Base-by-base conservation (phyloP, 2,329 filamentous ascomycete species). In the Stagonosporopsis tanaceti region DNA sequence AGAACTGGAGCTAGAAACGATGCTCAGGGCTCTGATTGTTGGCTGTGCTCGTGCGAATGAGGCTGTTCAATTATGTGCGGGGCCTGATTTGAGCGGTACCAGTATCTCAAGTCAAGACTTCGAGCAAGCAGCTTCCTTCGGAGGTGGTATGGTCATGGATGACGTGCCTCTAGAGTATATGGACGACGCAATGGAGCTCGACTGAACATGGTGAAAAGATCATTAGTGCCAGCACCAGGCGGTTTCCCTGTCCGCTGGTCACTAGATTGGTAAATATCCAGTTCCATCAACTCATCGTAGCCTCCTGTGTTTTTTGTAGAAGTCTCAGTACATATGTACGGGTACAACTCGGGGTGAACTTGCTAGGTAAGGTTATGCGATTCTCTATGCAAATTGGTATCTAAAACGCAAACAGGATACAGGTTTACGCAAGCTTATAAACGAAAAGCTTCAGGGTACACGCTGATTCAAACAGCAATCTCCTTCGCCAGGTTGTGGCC, bases 1-100 rank as follows among this genome's bases (percentile, higher is more conserved):
- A 56, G 83, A 85, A 61, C 87, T 90, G 63, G 84, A 89, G 51
- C 76, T 91, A 11, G 81, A 85, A 24, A 78, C 77, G 51, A 89
- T 91, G 60, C 76, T 91, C 2, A 73, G 76, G 5, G 77, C 77
- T 6, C 81, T 91, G 9, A 80, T 91, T 48, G 65, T 62, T 0
- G 89, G 87, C 0, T 79, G 90, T 47, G 87, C 89, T 47, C 75
- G 79, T 27, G 88, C 84, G 0, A 87, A 85, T 59, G 57, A 39
- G 4, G 55, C 71, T 0, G 69, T 87, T 1, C 64, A 70, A 44
- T 53, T 38, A 22, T 53, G 62, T 50, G 25, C 37, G 14, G 41
- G 59, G 3, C 30, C 50, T 11, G 41, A 35, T 34, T n/a, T 44
- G 4, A 63, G 53, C 25, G 60, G 51, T 6, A 54, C 47, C 17